Base-by-base conservation (phyloP, 2,329 filamentous ascomycete genomes). In the Blastomyces parvus region DNA sequence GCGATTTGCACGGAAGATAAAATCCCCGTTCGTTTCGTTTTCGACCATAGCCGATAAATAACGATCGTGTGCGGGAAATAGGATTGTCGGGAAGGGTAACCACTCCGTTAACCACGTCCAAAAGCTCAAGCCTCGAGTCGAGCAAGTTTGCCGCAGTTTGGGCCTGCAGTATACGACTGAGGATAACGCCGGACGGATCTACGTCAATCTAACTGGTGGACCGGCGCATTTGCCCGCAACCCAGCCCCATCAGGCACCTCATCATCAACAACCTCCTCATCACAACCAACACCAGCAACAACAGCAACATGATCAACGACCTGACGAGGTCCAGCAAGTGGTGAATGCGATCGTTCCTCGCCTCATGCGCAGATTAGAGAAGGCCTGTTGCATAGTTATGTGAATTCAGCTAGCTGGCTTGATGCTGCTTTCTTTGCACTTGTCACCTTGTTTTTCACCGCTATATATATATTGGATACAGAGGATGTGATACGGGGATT, bases 41-140 rank as follows among this genome's bases (percentile, higher is more conserved):
- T 62, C 22, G 25, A 50, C 22, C 17, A 36, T 17, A 42, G 59
- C n/a, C 27, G 22, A 13, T 52, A 17, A 38, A 25, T 50, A 55
- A 55, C 42, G 25, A 25, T 48, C 3, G 14, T 55, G 9, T 8
- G 19, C 9, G 36, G 9, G 36, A n/a, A 42, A 57, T 64, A 84
- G 82, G 50, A 97, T 99, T 71, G 93, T 97, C 38, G 94, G 94
- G 71, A 96, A 93, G 77, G 94, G 94, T 2, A 94, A 95, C 74
- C 94, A 99, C 78, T 90, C 86, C 60, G 80, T 78, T 11, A 84
- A 87, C 67, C 88, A 94, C 71, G 83, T 97, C 30, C 91, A 96
- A 76, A 97, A 94, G 81, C 87, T 99, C 76, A 97, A 96, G 79
- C 94, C 94, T n/a, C 84, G 89, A 65, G 91, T 97, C 53, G 92